Base-by-base conservation (phyloP, 257 asterid species). In the Nemophila menziesii region DNA sequence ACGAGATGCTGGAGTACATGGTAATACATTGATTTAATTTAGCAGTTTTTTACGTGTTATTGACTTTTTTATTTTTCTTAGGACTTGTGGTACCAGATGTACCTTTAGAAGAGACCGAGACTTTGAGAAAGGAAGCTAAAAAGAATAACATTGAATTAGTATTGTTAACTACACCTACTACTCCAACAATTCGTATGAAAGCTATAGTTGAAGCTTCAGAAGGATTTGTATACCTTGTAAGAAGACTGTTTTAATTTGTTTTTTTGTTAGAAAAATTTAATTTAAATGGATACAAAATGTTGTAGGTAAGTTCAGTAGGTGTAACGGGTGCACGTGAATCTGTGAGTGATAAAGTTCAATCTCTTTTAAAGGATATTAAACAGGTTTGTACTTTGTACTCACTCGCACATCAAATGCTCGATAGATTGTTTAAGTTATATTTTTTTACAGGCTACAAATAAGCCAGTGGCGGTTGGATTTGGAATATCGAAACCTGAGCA, bases 1-100 rank as follows among this genome's bases (percentile, higher is more conserved):
- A 55, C 64, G 74, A 51, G 92, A 81, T 55, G 61, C 75, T 16
- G 93, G 93, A 51, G 46, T 86, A 59, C 92, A 71, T 43, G 96
- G 96, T 86, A 74, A 62, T 55, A 37, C 57, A 42, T 5, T n/a
- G n/a, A n/a, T n/a, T n/a, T n/a, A n/a, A n/a, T n/a, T n/a, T n/a
- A n/a, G n/a, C n/a, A n/a, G n/a, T n/a, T n/a, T n/a, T n/a, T n/a
- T n/a, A n/a, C n/a, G n/a, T n/a, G n/a, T n/a, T n/a, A n/a, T n/a
- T n/a, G n/a, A n/a, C n/a, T n/a, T n/a, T n/a, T n/a, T n/a, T n/a
- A n/a, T n/a, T n/a, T n/a, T n/a, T n/a, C n/a, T 54, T 74, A 81
- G 96, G 96, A 48, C 86, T 86, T 40, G 81, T 86, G 44, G 96
- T 86, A 55, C 96, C 93, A 5, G 96, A 86, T 43, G 83, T 81